These are phyloP conservation scores for Priceomyces medius DNA, from an alignment of 805 yeast genomes.

Conservation along the genomic window DNA sequence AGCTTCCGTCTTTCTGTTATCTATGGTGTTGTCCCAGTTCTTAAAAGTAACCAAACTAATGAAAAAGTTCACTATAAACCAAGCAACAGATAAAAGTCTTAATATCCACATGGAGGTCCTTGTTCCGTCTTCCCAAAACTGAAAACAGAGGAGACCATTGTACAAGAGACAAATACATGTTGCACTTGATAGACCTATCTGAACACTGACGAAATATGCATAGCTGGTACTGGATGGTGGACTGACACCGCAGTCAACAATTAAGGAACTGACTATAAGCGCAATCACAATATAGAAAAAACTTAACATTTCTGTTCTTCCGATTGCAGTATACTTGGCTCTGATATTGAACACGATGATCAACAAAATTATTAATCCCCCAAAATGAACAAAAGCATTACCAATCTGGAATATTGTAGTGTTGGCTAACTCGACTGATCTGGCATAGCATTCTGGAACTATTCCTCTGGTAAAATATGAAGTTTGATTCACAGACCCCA, in stretches of 20 bases:
- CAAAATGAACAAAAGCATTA: constrained; percentile 80
- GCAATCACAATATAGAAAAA: constrained; percentile 62
- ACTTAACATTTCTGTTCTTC: constrained; percentile 79
- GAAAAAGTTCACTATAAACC: constrained; percentile 66
- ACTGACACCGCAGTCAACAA: constrained; percentile 89
- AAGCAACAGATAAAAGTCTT: constrained; percentile 49
- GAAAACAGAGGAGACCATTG: constrained; percentile 81
- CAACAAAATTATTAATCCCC: constrained; percentile 60
- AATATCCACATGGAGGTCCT: constrained; percentile 56
- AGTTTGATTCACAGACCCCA: constrained; percentile 49
- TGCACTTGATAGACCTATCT: constrained; percentile 70
- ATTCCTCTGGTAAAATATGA: constrained; percentile 53
- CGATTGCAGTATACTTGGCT: constrained; percentile 91
- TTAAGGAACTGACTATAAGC: constrained; percentile 61
- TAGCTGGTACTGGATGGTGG: constrained; percentile 79
- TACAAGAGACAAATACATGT: constrained; percentile 67
- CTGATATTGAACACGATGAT: constrained; percentile 76
- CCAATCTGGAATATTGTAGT: constrained; percentile 89
- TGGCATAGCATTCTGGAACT: constrained; percentile 75
- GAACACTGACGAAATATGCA: constrained; percentile 81
- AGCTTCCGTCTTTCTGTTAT: constrained; percentile 56
- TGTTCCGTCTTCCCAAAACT: constrained; percentile 95
- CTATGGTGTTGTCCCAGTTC: constrained; percentile 51
- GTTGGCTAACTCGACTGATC: constrained; percentile 85
- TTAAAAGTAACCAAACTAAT: constrained; percentile 73